Conservation (phyloP, 352 stramenopile species). For the Globisporangium acanthophoron region DNA sequence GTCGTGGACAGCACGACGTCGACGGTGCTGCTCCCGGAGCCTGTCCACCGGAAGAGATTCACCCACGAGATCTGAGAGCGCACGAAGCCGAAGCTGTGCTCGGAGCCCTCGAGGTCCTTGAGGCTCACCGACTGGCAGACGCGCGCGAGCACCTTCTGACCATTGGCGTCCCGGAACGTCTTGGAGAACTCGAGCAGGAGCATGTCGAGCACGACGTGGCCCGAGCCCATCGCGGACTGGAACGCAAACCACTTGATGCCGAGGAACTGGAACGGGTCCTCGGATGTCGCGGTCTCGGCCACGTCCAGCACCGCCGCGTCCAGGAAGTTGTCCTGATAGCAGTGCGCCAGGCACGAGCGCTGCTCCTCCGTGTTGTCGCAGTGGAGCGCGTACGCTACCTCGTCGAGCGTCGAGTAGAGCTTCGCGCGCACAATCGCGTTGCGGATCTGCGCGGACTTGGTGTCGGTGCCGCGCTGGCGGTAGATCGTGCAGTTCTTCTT, state of each 20-base stretch:
- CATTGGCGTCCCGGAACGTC: conserved; percentile 48
- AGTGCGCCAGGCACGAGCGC: conserved; percentile 53
- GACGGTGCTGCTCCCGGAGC: conserved; percentile 40
- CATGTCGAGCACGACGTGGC: conserved; percentile 57
- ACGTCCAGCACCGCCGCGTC: conserved; percentile 73
- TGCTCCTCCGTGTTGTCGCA: conserved; percentile 55
- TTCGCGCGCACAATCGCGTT: conserved; percentile 58
- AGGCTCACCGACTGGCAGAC: conserved; percentile 54
- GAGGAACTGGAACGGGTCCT: conserved; percentile 66
- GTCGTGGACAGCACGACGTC: conserved; percentile 19
- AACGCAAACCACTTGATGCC: conserved; percentile 73
- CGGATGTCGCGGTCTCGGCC: conserved; percentile 26
- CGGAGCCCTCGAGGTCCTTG: conserved; percentile 31
- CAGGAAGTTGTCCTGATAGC: conserved; percentile 68
- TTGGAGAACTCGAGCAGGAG: conserved; percentile 57
- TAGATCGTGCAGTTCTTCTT: conserved; percentile 76
- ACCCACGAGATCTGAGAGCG: conserved; percentile 47
- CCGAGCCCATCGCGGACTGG: conserved; percentile 64
- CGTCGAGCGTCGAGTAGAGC: conserved; percentile 62
- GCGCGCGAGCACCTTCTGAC: conserved; percentile 54
- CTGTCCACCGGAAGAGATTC: conserved; percentile 51
- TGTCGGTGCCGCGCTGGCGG: conserved; percentile 38
- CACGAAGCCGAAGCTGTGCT: conserved; percentile 62
- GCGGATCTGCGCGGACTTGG: conserved; percentile 28
- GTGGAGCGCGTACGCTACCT: conserved; percentile 63